Percentiles rank a stretch among this genome's conserved stretches.
phyloP scores from a whole-genome alignment of 495 filamentous ascomycete species.

The Thozetella sp. region DNA sequence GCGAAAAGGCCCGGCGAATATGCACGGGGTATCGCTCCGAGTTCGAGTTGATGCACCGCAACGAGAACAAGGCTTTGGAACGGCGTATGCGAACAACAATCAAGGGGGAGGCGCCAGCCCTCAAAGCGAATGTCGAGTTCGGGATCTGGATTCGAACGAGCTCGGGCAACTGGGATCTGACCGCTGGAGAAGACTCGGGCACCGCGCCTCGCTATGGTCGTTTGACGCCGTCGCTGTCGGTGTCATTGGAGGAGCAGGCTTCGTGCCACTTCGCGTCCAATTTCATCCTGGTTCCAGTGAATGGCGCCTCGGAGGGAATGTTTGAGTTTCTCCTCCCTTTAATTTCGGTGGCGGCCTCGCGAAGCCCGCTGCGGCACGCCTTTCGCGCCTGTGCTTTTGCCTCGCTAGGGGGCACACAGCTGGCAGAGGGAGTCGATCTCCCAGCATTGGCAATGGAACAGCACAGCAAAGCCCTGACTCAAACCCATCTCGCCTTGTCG shows the following conservation, averaged over 20 bases:
- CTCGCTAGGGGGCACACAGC: conserved; percentile 44
- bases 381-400: conserved; percentile 64
- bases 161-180: background rate
- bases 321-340: conserved; percentile 59
- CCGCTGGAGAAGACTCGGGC: background rate
- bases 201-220: conserved; percentile 4
- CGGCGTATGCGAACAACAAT: conserved; percentile 39
- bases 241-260: conserved; percentile 49
- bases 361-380: conserved; percentile 52
- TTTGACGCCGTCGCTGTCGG: conserved; percentile 16
- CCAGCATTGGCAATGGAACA: conserved; percentile 37
- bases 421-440: conserved; percentile 23
- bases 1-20: conserved; percentile 62
- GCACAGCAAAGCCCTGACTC: conserved; percentile 52
- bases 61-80: conserved; percentile 61
- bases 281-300: conserved; percentile 48
- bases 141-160: background rate
- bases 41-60: conserved; percentile 69
- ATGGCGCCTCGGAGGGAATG: conserved; percentile 43
- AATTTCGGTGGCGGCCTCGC: conserved; percentile 43
- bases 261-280: conserved; percentile 55
- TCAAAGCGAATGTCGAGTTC: background rate
- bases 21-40: conserved; percentile 70
- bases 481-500: conserved; percentile 55
- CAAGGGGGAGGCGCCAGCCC: conserved; percentile 4